Conservation (phyloP, 495 filamentous ascomycete genomes). For the Neurospora sublineolata region DNA sequence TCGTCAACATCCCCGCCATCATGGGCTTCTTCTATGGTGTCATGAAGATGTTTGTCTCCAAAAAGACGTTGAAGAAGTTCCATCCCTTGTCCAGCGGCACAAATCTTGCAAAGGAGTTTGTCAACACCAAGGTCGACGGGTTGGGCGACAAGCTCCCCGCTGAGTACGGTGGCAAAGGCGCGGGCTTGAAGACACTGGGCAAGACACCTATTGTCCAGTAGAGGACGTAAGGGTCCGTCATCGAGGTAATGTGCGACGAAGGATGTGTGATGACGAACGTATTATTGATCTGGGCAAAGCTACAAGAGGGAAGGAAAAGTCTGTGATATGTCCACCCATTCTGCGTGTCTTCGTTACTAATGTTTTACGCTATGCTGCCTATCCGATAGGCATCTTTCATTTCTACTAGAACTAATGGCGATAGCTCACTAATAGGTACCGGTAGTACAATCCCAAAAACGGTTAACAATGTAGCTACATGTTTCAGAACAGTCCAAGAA, state of each 20-base stretch:
- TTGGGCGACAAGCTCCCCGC: constrained; percentile 53
- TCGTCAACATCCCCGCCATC: constrained; percentile 76
- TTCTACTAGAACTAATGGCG: not conserved
- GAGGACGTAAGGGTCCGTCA: not conserved
- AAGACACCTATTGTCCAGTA: constrained; percentile 21
- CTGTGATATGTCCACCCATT: not conserved
- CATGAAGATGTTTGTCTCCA: constrained; percentile 68
- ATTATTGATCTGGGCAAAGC: not conserved
- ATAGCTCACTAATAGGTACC: not conserved
- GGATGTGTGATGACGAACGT: not conserved
- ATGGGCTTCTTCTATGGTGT: constrained; percentile 78
- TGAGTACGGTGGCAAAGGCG: constrained; percentile 63
- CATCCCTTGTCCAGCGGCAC: constrained; percentile 66
- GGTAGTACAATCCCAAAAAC: not conserved
- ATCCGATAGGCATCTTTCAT: not conserved
- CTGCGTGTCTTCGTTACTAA: not conserved
- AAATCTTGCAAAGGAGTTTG: constrained; percentile 55
- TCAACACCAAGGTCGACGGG: constrained; percentile 27
- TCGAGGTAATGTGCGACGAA: not conserved
- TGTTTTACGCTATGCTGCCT: not conserved
- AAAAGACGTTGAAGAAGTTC: constrained; percentile 78
- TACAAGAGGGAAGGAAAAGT: not conserved
- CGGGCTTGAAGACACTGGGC: constrained; percentile 28
- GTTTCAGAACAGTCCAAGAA: not conserved
- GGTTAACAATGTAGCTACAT: not conserved